Base-by-base conservation (phyloP, 2,329 filamentous ascomycete species). In the Colletotrichum sojae region DNA sequence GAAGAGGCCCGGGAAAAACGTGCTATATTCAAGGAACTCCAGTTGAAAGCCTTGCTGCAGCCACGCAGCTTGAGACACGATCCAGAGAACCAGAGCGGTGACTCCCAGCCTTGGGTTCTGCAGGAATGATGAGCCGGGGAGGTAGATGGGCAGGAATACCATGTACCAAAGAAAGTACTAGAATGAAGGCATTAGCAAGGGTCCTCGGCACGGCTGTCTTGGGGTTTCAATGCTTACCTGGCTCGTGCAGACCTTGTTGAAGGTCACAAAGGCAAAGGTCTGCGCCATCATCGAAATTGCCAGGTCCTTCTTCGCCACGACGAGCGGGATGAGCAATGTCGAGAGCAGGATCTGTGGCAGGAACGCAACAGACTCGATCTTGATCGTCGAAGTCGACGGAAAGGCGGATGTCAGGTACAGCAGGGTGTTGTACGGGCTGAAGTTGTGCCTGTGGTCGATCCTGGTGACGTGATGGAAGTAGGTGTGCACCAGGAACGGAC, bases 141-240 rank as follows among this genome's bases (percentile, higher is more conserved):
- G 90, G 78, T 98, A 97, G 57, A 98, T 91, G 0, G 96, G 96
- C 3, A 98, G 84, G 74, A 99, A 93, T 72, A 98, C 89, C 81
- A 98, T 91, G 81, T 99, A 98, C 96, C 96, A 99, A 57, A 99
- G 88, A 80, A 99, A 99, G 79, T 99, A 99, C 94, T 97, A 58
- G 27, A 13, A 18, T 1, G 18, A 49, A 22, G 31, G 10, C 20
- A 60, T 76, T 43, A 78, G 72, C 45, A 15, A 36, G 31, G 10
- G 9, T 10, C 9, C 8, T 36, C 31, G 31, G 31, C 31, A 52
- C 20, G 18, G 9, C 16, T 45, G 20, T 31, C 16, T 18, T 36
- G 12, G n/a, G 25, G 18, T 77, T 16, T 46, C 6, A 9, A 15
- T 39, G 4, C 86, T 72, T 87, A 96, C 94, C 88, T 98, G 95